A percentile compares a stretch with the other conserved stretches of the same genome.
phyloP scores from a whole-genome alignment of 768 basidiomycete genomes.

The Ephemerocybe angulata region DNA sequence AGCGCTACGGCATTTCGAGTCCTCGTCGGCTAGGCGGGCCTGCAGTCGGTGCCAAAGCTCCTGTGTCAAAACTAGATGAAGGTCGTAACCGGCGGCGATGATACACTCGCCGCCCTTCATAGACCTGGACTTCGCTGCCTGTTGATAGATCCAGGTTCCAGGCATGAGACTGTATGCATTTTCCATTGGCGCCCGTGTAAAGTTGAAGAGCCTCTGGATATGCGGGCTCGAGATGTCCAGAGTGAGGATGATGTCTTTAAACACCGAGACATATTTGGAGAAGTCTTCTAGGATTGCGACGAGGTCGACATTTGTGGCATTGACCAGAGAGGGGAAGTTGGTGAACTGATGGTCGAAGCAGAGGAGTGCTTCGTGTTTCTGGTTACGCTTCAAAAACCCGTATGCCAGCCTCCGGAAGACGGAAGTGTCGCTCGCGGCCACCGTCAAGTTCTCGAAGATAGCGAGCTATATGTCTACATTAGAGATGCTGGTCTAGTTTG shows the following conservation, averaged over 20 bases:
- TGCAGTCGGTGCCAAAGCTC: constrained; percentile 10
- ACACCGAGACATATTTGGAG: constrained; percentile 27
- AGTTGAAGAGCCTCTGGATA: constrained; percentile 28
- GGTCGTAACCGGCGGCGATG: constrained; percentile 12
- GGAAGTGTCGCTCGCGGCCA: constrained; percentile 13
- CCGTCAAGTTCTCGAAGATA: constrained; percentile 16
- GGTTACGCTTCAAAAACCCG: constrained; percentile 24
- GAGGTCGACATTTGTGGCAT: constrained; percentile 23
- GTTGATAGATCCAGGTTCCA: too few relatives aligned
- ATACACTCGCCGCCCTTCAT: too few relatives aligned
- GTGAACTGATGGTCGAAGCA: constrained; percentile 42
- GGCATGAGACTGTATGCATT: too few relatives aligned
- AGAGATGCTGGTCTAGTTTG: not conserved
- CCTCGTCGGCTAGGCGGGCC: constrained; percentile 7
- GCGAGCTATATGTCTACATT: constrained; percentile 15
- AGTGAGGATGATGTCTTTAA: constrained; percentile 23
- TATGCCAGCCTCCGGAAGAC: constrained; percentile 30
- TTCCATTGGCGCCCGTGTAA: too few relatives aligned
- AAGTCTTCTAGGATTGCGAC: constrained; percentile 32
- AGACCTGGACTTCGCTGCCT: too few relatives aligned
- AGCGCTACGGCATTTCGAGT: constrained; percentile 7
- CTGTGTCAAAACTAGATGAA: constrained; percentile 11
- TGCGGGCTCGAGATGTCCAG: constrained; percentile 21
- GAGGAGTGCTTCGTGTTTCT: constrained; percentile 33
- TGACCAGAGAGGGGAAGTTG: constrained; percentile 23